Evolutionary conservation across 2,329 filamentous ascomycete species (phyloP).

Genomic region (Aspergillus aculeatinus): DNA sequence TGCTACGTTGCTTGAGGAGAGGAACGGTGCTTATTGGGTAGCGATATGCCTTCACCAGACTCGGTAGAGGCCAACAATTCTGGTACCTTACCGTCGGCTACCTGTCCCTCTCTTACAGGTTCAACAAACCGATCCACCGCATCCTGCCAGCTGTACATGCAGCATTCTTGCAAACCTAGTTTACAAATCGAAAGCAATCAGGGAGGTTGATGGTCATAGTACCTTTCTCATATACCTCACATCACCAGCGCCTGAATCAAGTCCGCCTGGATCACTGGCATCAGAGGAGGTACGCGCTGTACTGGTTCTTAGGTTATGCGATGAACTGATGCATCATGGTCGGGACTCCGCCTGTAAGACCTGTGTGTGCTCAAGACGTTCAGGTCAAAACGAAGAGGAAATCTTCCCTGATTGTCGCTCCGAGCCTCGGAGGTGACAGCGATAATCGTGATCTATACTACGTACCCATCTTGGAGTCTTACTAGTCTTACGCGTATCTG

Average conservation of each 20-base stretch:
- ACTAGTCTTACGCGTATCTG: background rate
- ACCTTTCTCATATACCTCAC: background rate
- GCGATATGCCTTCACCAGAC: background rate
- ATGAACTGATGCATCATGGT: background rate
- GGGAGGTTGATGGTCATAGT: background rate
- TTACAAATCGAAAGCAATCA: background rate
- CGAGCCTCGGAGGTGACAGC: background rate
- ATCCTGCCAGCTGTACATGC: conserved; percentile 16
- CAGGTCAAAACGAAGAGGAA: too few species aligned
- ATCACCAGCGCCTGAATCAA: background rate
- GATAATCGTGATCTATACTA: background rate
- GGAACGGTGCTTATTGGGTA: background rate
- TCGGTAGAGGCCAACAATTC: background rate
- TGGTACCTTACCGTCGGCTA: conserved; percentile 10
- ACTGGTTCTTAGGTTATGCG: background rate
- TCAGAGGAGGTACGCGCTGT: background rate
- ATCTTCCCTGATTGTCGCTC: background rate
- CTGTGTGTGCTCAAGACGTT: too few species aligned
- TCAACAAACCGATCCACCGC: conserved; percentile 4
- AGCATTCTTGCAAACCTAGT: background rate
- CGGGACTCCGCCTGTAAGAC: background rate
- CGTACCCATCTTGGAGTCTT: background rate
- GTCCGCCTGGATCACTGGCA: background rate
- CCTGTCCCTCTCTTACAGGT: conserved; percentile 21
- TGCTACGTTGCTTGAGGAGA: background rate